phyloP scores from a whole-genome alignment of 179 eudicot species.

The Spergularia azorica region DNA sequence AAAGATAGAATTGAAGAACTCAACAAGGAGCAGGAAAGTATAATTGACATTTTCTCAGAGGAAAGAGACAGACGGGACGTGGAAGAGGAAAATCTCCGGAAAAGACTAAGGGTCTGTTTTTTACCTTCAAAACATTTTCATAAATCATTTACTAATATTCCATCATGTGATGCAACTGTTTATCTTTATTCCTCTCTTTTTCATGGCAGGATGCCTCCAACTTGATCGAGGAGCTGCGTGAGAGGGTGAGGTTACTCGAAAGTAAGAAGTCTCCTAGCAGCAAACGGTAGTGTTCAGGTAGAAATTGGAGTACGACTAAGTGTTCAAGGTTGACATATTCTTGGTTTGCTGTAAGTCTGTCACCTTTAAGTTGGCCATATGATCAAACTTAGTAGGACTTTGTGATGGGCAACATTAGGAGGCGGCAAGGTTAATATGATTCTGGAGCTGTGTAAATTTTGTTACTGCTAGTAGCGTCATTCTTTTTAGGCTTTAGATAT shows the following conservation, averaged over 20 bases:
- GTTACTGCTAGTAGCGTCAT: neutral
- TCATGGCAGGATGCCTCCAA: slow-evolving; percentile 61
- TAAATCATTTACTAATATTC: neutral
- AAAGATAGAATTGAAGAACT: slow-evolving; percentile 49
- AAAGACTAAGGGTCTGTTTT: slow-evolving; percentile 58
- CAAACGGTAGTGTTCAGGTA: slow-evolving; percentile 20
- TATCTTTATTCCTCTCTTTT: neutral
- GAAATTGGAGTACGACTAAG: neutral
- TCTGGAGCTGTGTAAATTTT: slow-evolving; percentile 12
- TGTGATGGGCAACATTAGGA: neutral
- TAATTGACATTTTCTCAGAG: slow-evolving; percentile 73
- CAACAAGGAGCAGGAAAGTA: slow-evolving; percentile 75
- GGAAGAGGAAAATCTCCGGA: slow-evolving; percentile 74
- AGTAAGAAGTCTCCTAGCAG: slow-evolving; percentile 23
- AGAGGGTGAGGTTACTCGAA: slow-evolving; percentile 49
- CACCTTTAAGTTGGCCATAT: slow-evolving; percentile 7
- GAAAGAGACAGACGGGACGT: slow-evolving; percentile 80
- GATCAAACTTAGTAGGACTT: neutral
- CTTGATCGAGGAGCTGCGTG: slow-evolving; percentile 61
- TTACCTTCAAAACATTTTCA: neutral
- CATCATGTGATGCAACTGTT: neutral
- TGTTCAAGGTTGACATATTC: slow-evolving; percentile 21
- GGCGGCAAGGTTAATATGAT: neutral
- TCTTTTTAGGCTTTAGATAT: slow-evolving; percentile 9
- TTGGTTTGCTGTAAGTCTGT: neutral